A percentile compares a stretch with the other conserved stretches of the same genome.
Evolutionary conservation across 2,329 filamentous ascomycete genomes (phyloP).

Genomic region (Ophiostoma ulmi): DNA sequence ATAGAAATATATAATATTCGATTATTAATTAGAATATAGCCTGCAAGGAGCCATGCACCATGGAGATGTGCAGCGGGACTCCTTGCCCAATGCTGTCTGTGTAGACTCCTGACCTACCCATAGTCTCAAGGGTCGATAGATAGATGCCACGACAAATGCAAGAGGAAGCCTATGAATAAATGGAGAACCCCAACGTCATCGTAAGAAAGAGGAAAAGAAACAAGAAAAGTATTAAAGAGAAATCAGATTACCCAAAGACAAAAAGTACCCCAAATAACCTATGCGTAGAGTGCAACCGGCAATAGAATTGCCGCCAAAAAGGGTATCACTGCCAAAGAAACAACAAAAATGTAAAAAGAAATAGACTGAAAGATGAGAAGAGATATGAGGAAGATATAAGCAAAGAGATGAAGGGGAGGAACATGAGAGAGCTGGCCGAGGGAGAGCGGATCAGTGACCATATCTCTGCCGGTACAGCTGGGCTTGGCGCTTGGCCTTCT

Average conservation of each 20-base stretch:
- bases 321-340: slow-evolving; percentile 12
- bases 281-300: not conserved
- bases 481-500: not conserved
- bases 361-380: not conserved
- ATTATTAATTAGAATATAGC: not conserved
- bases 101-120: not conserved
- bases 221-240: not conserved
- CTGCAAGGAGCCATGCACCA: not conserved
- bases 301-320: not conserved
- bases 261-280: not conserved
- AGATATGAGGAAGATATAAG: not conserved
- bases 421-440: not conserved
- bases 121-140: not conserved
- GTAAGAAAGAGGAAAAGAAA: not conserved
- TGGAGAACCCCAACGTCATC: not conserved
- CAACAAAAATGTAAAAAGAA: not conserved
- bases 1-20: not conserved
- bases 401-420: not conserved
- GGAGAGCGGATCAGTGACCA: not conserved
- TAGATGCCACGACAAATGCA: not conserved
- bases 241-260: not conserved
- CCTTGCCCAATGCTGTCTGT: no score
- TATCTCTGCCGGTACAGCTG: not conserved
- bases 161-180: not conserved
- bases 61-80: no score